Percentiles rank a stretch among this genome's conserved stretches.
phyloP scores from a whole-genome alignment of 345 rosid species.

The Eucalyptus albens region DNA sequence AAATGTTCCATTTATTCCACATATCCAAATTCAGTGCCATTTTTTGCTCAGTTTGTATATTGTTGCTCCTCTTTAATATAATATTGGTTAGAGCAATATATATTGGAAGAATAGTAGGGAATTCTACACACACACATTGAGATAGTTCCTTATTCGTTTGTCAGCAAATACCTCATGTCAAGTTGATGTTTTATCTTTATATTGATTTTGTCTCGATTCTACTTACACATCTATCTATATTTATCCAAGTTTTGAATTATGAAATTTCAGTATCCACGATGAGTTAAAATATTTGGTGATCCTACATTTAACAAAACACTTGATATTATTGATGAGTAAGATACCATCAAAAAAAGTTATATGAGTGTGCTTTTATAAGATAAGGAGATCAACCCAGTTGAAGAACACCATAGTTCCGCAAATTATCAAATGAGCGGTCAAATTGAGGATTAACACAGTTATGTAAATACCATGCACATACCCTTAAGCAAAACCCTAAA shows the following conservation, averaged over 20 bases:
- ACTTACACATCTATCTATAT: background rate
- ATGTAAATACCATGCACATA: background rate
- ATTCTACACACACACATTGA: background rate
- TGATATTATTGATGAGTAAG: no score
- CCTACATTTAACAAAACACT: no score
- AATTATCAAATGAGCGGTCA: background rate
- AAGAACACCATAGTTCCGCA: background rate
- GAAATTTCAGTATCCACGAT: background rate
- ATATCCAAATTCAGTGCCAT: background rate
- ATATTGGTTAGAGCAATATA: background rate
- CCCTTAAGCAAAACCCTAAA: no score
- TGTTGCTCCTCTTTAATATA: background rate
- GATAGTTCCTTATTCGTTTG: background rate
- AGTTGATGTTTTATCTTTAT: background rate
- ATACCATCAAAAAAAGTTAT: background rate
- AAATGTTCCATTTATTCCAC: no score
- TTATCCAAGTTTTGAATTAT: background rate
- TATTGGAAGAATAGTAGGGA: background rate
- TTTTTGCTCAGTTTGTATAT: background rate
- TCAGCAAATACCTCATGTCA: accelerated
- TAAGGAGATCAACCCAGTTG: background rate
- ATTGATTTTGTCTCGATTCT: background rate
- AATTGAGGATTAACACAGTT: background rate
- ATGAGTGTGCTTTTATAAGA: background rate
- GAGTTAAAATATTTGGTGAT: background rate